phyloP scores from a whole-genome alignment of 305 asterid genomes.

The Rubia peregrina region DNA sequence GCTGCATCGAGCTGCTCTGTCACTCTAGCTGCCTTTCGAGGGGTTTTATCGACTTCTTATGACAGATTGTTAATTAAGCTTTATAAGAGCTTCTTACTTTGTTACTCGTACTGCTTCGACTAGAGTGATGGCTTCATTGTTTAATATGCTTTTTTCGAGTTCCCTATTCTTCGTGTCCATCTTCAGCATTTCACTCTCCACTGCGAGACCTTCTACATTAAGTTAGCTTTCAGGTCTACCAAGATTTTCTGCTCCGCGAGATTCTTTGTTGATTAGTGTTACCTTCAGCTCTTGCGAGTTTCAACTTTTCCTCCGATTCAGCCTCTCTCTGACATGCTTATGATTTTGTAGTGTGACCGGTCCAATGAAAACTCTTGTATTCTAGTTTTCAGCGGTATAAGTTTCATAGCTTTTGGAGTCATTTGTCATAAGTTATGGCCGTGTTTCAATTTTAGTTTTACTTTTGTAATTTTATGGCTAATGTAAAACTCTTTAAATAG shows the following conservation, averaged over 20 bases:
- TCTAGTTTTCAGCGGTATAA: no score
- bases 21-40: slow-evolving; percentile 43
- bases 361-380: no score
- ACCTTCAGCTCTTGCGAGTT: slow-evolving; percentile 35
- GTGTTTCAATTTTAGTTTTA: no score
- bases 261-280: slow-evolving; percentile 34
- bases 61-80: slow-evolving; percentile 51
- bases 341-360: slow-evolving; percentile 22
- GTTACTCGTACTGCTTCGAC: slow-evolving; percentile 48
- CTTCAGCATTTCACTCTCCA: slow-evolving; percentile 58
- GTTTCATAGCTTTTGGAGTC: no score
- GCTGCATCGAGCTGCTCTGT: slow-evolving; percentile 68
- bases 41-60: slow-evolving; percentile 68
- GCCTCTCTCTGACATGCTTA: slow-evolving; percentile 44
- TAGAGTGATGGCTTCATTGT: slow-evolving; percentile 37
- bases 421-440: no score
- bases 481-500: no score
- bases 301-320: slow-evolving; percentile 42
- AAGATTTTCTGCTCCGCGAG: slow-evolving; percentile 25
- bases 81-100: slow-evolving; percentile 57
- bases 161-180: slow-evolving; percentile 43
- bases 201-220: slow-evolving; percentile 37
- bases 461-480: no score
- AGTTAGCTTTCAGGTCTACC: slow-evolving; percentile 35
- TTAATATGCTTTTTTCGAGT: slow-evolving; percentile 29